phyloP scores from a whole-genome alignment of 768 basidiomycete species.

The Lentinula aciculospora region DNA sequence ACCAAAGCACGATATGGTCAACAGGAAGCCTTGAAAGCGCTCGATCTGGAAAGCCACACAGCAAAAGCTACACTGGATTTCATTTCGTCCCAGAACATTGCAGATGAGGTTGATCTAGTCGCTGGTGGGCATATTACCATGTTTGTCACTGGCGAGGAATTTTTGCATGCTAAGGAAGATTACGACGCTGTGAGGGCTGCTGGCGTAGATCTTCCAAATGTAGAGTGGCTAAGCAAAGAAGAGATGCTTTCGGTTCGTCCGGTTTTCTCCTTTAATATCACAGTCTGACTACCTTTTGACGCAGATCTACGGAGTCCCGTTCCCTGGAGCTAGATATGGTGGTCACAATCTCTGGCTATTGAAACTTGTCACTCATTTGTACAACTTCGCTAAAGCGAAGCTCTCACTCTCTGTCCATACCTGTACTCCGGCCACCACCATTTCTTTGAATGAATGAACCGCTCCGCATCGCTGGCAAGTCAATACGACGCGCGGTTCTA shows the following conservation, averaged over 20 bases:
- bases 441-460: slow-evolving; percentile 18
- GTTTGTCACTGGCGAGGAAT: slow-evolving; percentile 42
- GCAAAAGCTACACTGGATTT: slow-evolving; percentile 40
- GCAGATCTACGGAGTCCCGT: slow-evolving; percentile 27
- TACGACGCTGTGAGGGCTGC: slow-evolving; percentile 48
- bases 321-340: slow-evolving; percentile 48
- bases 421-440: slow-evolving; percentile 58
- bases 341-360: slow-evolving; percentile 73
- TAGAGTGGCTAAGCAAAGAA: slow-evolving; percentile 41
- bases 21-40: slow-evolving; percentile 49
- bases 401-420: slow-evolving; percentile 48
- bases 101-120: slow-evolving; percentile 55
- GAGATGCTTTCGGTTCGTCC: slow-evolving; percentile 43
- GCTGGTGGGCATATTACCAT: slow-evolving; percentile 48
- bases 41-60: slow-evolving; percentile 55
- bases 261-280: background rate
- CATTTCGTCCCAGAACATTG: slow-evolving; percentile 37
- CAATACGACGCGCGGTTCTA: slow-evolving; percentile 58
- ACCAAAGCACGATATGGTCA: slow-evolving; percentile 35
- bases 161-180: slow-evolving; percentile 31
- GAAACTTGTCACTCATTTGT: slow-evolving; percentile 73
- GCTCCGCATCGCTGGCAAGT: slow-evolving; percentile 43
- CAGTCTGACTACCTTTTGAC: background rate
- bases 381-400: slow-evolving; percentile 30
- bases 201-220: slow-evolving; percentile 38